Base-by-base conservation (phyloP, 139 green algal genomes). In the Picochlorum sp. region DNA sequence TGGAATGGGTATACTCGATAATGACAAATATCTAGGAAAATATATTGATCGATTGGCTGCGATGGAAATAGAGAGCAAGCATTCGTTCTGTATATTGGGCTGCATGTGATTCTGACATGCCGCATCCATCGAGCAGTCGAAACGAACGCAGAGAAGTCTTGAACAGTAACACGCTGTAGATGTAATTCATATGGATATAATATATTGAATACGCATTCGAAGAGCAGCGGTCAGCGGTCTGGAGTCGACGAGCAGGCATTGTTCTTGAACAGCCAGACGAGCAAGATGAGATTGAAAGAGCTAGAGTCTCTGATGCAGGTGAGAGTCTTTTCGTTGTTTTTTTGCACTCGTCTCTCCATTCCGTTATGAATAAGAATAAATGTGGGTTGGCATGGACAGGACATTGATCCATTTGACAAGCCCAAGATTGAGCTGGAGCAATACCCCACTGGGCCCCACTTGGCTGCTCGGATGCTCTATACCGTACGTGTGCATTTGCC, bases 361-460 rank as follows among this genome's bases (percentile, higher is more conserved):
- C 18, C 39, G 18, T 18, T 18, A 47, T 47, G 18, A 25, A 18
- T 18, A 25, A 25, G 18, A 18, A 18, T 47, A 25, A 18, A 12
- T 7, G 7, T 63, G 16, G 18, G 37, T 16, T 18, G 4, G n/a
- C n/a, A 8, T 44, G 37, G 5, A 44, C 67, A 92, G 80, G 85
- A 89, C 45, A 69, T 94, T 2, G 59, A 70, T 3, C 70, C 77
- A 1, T 96, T 96, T 64, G 40, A 54, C 4, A 18, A 65, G 0
- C 84, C 87, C 33, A 94, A 95, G 50, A 44, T 91, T 3, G 80
- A 90, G 26, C 61, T 96, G 39, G 90, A 97, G 74, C 90, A 97
- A 79, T 97, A 96, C 65, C 78, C 90, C 13, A 97, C 90, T 8
- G 75, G 82, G 0, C 55, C 89, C 3, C 70, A 95, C 43, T 67